phyloP scores from a whole-genome alignment of 2,329 filamentous ascomycete species.

The Chaetomium sp. region DNA sequence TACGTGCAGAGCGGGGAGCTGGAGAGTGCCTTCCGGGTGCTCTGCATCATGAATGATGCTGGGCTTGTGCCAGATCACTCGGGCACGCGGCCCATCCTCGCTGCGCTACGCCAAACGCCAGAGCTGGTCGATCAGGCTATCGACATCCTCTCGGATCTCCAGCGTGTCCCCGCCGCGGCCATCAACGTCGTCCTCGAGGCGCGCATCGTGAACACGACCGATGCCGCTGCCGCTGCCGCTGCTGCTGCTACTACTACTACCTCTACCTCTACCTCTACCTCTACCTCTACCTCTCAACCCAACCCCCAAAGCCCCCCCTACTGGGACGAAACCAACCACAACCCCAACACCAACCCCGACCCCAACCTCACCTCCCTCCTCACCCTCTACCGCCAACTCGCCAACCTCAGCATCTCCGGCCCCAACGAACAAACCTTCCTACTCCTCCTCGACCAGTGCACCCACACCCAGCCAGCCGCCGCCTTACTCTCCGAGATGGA shows the following conservation, averaged over 20 bases:
- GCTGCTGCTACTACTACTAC: no score
- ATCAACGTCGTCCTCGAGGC: slow-evolving; percentile 15
- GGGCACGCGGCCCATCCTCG: slow-evolving; percentile 58
- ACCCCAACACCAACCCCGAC: not conserved
- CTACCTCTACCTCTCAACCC: no score
- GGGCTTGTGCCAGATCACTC: slow-evolving; percentile 50
- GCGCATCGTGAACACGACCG: not conserved
- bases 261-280: no score
- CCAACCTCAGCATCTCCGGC: slow-evolving; percentile 30
- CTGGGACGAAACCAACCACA: no score
- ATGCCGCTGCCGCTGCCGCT: not conserved
- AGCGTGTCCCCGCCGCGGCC: slow-evolving; percentile 36
- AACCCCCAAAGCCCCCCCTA: no score
- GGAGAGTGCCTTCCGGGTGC: slow-evolving; percentile 57
- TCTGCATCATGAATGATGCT: slow-evolving; percentile 67
- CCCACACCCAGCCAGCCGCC: slow-evolving; percentile 25
- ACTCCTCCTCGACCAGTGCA: slow-evolving; percentile 29
- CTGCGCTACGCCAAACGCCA: slow-evolving; percentile 43
- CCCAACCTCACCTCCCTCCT: slow-evolving; percentile 21
- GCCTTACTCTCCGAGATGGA: slow-evolving; percentile 35
- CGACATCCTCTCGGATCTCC: slow-evolving; percentile 49
- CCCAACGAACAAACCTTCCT: slow-evolving; percentile 33
- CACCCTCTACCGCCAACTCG: slow-evolving; percentile 33
- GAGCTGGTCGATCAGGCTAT: slow-evolving; percentile 47
- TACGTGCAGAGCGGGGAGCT: slow-evolving; percentile 58